phyloP scores from a whole-genome alignment of 2,329 filamentous ascomycete species.

The Diaporthe sp. region DNA sequence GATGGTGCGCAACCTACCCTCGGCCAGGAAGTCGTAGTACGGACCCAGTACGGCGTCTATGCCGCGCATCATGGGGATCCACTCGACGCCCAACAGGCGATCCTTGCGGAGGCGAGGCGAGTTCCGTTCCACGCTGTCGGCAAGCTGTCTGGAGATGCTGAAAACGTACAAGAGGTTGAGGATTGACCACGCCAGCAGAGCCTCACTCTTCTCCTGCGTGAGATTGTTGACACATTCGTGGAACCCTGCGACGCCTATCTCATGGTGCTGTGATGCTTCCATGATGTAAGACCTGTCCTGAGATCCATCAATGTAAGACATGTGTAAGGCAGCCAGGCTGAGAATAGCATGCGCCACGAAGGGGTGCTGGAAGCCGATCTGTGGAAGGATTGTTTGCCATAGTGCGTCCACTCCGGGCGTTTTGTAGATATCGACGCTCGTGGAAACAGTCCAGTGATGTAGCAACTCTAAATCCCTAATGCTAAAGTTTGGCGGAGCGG shows the following conservation, averaged over 20 bases:
- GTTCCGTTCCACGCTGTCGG: neutral
- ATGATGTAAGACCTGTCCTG: neutral
- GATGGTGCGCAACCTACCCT: neutral
- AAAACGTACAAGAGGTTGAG: neutral
- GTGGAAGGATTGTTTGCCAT: neutral
- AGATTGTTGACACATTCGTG: neutral
- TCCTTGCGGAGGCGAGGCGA: neutral
- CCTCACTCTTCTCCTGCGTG: neutral
- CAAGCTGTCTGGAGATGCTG: neutral
- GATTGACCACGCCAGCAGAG: neutral
- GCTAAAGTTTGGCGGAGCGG: neutral
- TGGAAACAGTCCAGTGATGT: neutral
- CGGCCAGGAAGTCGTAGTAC: neutral
- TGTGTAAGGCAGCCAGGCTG: neutral
- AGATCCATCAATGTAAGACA: neutral
- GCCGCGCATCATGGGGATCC: conserved; percentile 4
- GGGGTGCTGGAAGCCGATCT: neutral
- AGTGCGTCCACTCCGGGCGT: neutral
- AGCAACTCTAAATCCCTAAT: neutral
- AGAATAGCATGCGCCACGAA: neutral
- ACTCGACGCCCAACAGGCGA: neutral
- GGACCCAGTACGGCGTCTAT: neutral
- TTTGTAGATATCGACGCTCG: neutral
- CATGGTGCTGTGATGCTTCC: neutral
- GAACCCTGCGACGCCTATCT: neutral